Conservation (phyloP, 345 rosid genomes). For the Microthlaspi erraticum region DNA sequence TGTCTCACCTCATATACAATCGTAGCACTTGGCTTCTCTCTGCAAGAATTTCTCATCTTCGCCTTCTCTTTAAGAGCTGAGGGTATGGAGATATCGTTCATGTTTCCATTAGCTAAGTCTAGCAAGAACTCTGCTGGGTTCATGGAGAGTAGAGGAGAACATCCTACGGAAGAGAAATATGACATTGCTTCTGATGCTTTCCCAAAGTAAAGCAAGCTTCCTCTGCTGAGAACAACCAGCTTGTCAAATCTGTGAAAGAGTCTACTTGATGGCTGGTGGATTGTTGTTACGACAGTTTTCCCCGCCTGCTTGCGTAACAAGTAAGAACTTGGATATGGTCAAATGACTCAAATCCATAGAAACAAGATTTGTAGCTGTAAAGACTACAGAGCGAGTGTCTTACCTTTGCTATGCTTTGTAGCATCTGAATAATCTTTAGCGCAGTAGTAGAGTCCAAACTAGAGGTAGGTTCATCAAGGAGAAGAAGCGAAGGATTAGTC, state of each 20-base stretch:
- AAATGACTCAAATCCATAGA: slow-evolving; percentile 6
- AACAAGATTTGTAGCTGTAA: slow-evolving; percentile 7
- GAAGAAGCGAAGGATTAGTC: slow-evolving; percentile 84
- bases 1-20: slow-evolving; percentile 71
- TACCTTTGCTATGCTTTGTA: slow-evolving; percentile 88
- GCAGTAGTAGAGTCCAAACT: slow-evolving; percentile 97
- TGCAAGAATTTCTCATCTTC: slow-evolving; percentile 52
- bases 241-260: slow-evolving; percentile 94
- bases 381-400: slow-evolving; percentile 4
- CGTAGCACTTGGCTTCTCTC: slow-evolving; percentile 64
- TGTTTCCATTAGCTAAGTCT: slow-evolving; percentile 91
- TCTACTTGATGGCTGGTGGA: slow-evolving; percentile 96
- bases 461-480: slow-evolving; percentile 97
- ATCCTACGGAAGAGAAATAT: slow-evolving; percentile 85
- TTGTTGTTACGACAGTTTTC: slow-evolving; percentile 86
- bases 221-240: slow-evolving; percentile 87
- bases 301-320: slow-evolving; percentile 63
- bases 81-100: slow-evolving; percentile 80
- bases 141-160: slow-evolving; percentile 84
- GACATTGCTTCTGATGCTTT: slow-evolving; percentile 80
- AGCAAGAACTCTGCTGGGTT: slow-evolving; percentile 95
- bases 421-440: slow-evolving; percentile 71
- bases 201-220: slow-evolving; percentile 86
- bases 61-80: slow-evolving; percentile 78
- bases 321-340: slow-evolving; percentile 26